Evolutionary conservation across 192 early-diverging fungal genomes (phyloP), one percentile per base, ranked within the genome.

Genomic region (Coemansia sp.): DNA sequence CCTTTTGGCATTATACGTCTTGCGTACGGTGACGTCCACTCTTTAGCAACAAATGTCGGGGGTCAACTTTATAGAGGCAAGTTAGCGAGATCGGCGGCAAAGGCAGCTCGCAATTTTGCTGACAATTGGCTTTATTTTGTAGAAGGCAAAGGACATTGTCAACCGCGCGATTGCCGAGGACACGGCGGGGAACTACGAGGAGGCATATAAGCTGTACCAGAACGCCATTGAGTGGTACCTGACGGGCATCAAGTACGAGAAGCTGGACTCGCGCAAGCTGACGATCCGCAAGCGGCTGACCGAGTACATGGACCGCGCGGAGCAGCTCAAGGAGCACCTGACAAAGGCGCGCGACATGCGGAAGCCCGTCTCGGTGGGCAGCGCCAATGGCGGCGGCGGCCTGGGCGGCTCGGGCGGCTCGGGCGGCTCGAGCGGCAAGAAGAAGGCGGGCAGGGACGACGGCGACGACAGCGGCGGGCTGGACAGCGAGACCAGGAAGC

Each of bases 211-310:
- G 63, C 86, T 87, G 61, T 99, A 99, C 78, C 84, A 86, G 59
- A 91, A 91, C 71, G 86, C 90, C 2, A 84, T 99, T n/a, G 95
- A 99, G 63, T 96, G 93, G 76, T 99, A 97, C 67, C 82, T 95
- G 85, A 88, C 88, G 8, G 96, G 94, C 8, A 88, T 99, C 66
- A 97, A 98, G 88, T 98, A 99, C 72, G 95, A 99, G 76, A 98
- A 98, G 82, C 95, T 96, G 69, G 95, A 96, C 55, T 85, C 87
- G 62, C 76, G 83, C 50, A 93, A 94, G 63, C 90, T 93, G 63
- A 80, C 86, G 16, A 90, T 99, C 55, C 87, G 92, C 51, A 92
- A 92, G 68, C 92, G 91, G 75, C 88, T 95, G n/a, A 88, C 89
- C 1, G 95, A 96, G 67, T 97, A 98, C 73, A 84, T 97, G 58